phyloP scores from a whole-genome alignment of 148 eudicot species.

The Nyssa sinensis region DNA sequence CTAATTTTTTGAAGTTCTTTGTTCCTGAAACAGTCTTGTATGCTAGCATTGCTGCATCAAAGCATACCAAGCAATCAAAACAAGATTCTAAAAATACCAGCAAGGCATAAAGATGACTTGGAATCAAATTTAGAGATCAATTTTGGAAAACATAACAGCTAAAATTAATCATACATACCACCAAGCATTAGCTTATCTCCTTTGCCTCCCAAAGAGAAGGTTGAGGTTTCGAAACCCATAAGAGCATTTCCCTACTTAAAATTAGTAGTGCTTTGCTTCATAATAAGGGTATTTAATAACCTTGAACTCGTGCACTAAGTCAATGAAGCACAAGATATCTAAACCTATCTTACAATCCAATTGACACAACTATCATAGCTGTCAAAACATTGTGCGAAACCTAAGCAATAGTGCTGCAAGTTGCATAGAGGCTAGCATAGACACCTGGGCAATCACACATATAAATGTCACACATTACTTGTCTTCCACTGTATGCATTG shows the following conservation, averaged over 20 bases:
- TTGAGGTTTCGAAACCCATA: too few species aligned
- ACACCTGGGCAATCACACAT: not conserved
- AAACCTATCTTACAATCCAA: not conserved
- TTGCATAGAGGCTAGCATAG: not conserved
- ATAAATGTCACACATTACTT: not conserved
- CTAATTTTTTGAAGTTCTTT: slow-evolving; percentile 63
- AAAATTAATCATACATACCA: not conserved
- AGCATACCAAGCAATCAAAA: slow-evolving; percentile 9
- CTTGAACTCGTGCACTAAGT: too few species aligned
- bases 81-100: not conserved
- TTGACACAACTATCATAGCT: not conserved
- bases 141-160: not conserved
- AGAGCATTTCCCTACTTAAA: too few species aligned
- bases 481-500: not conserved
- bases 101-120: not conserved
- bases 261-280: too few species aligned
- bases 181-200: too few species aligned
- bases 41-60: slow-evolving; percentile 86
- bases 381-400: not conserved
- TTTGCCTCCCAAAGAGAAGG: too few species aligned
- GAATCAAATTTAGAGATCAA: not conserved
- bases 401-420: not conserved
- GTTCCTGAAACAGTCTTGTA: slow-evolving; percentile 92
- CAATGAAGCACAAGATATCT: too few species aligned
- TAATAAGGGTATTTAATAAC: too few species aligned